These are phyloP conservation scores for Alnus glutinosa DNA, from an alignment of 306 rosid genomes.

Conservation along the genomic window DNA sequence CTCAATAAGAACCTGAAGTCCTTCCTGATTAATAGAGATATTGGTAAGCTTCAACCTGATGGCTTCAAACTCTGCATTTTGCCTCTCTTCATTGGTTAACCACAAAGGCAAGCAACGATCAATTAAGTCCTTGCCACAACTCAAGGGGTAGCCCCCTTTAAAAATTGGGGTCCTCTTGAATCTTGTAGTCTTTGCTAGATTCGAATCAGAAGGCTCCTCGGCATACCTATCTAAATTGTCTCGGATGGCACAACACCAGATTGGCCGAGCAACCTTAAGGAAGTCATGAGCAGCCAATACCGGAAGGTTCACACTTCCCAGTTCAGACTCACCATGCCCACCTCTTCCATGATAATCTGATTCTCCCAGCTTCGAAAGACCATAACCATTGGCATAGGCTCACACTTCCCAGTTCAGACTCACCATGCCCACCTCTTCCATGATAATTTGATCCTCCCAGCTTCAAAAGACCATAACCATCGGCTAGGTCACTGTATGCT, in stretches of 20 bases:
- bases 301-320: conserved; percentile 63
- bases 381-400: no score
- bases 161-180: conserved; percentile 58
- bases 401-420: conserved; percentile 87
- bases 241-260: conserved; percentile 79
- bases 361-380: no score
- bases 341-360: no score
- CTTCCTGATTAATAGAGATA: conserved; percentile 44
- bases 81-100: conserved; percentile 82
- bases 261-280: conserved; percentile 73
- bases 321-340: no score
- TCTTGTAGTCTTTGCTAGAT: conserved; percentile 57
- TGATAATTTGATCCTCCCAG: conserved; percentile 96
- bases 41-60: conserved; percentile 68
- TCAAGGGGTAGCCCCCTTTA: conserved; percentile 53
- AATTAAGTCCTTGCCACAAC: conserved; percentile 23
- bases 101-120: conserved; percentile 56
- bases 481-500: conserved; percentile 89
- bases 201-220: conserved; percentile 81
- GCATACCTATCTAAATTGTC: conserved; percentile 61
- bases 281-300: conserved; percentile 67
- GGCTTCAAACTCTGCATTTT: conserved; percentile 67
- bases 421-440: conserved; percentile 19
- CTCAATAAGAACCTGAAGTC: conserved; percentile 46
- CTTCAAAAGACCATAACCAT: conserved; percentile 68